Evolutionary conservation across 163 green algal genomes (phyloP).

Genomic region (Scenedesmus sp.): DNA sequence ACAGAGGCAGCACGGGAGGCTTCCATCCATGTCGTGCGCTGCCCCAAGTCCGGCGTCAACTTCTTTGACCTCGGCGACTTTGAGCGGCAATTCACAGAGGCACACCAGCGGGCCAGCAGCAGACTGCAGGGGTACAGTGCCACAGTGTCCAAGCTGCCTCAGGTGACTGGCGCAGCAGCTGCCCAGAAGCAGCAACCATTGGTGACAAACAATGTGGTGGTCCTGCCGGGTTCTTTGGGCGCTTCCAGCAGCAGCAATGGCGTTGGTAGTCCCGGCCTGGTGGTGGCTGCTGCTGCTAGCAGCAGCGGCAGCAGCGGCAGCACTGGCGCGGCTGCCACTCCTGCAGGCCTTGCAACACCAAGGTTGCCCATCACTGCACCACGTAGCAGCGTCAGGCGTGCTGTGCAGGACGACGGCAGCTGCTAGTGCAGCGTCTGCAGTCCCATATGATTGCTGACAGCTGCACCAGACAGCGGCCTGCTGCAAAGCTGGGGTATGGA

Average conservation of each 20-base stretch:
- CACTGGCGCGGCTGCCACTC: slow-evolving; percentile 17
- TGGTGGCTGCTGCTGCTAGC: slow-evolving; percentile 1
- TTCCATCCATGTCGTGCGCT: slow-evolving; percentile 65
- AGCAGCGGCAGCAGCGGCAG: slow-evolving; percentile 23
- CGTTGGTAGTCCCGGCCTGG: neutral
- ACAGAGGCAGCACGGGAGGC: slow-evolving; percentile 60
- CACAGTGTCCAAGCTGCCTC: slow-evolving; percentile 18
- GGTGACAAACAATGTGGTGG: slow-evolving; percentile 2
- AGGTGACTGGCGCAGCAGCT: slow-evolving; percentile 40
- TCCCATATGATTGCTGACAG: neutral
- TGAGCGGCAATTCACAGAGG: slow-evolving; percentile 64
- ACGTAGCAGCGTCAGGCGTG: slow-evolving; percentile 22
- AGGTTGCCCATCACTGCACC: neutral
- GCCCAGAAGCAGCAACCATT: slow-evolving; percentile 22
- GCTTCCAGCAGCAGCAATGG: slow-evolving; percentile 2
- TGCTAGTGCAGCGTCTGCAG: neutral
- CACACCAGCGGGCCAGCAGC: slow-evolving; percentile 53
- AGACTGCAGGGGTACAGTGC: slow-evolving; percentile 25
- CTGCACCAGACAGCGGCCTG: neutral
- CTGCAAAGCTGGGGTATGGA: neutral
- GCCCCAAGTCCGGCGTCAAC: slow-evolving; percentile 72
- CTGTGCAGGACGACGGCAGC: slow-evolving; percentile 39
- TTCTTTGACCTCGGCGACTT: slow-evolving; percentile 83
- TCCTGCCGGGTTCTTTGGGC: neutral
- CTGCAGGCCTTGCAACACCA: slow-evolving; percentile 16